phyloP scores from a whole-genome alignment of 2,329 filamentous ascomycete genomes.

The Penicillium glabrum region DNA sequence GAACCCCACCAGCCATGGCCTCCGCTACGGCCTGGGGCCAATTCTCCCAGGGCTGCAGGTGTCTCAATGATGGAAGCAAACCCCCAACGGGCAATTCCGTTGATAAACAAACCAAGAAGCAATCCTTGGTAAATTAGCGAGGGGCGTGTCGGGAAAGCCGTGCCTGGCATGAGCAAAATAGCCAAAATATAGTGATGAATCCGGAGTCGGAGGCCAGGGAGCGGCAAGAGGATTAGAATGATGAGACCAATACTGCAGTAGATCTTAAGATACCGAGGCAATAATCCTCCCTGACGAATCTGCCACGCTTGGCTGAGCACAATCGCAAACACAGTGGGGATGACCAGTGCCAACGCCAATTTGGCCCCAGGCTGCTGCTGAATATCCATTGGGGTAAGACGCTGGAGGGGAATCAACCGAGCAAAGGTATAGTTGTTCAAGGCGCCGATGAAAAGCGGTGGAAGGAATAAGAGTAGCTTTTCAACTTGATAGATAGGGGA shows the following conservation, averaged over 20 bases:
- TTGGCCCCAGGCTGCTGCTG: constrained; percentile 85
- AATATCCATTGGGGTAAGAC: constrained; percentile 88
- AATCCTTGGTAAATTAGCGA: constrained; percentile 86
- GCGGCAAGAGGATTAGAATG: constrained; percentile 68
- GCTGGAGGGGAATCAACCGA: constrained; percentile 81
- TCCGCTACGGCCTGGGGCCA: constrained; percentile 44
- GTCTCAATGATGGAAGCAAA: constrained; percentile 90
- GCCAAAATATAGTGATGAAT: constrained; percentile 96
- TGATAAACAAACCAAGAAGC: constrained; percentile 86
- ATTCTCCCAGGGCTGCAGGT: constrained; percentile 62
- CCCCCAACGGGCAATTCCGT: constrained; percentile 90
- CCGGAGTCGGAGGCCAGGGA: constrained; percentile 77
- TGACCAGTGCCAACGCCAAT: constrained; percentile 74
- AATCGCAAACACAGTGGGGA: constrained; percentile 68
- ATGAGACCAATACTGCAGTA: constrained; percentile 67
- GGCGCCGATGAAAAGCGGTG: constrained; percentile 84
- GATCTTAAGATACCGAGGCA: constrained; percentile 73
- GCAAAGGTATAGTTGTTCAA: constrained; percentile 95
- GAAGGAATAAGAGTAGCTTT: constrained; percentile 87
- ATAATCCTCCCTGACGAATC: constrained; percentile 79
- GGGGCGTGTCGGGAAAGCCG: constrained; percentile 81
- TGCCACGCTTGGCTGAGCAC: constrained; percentile 76
- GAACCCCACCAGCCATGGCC: constrained; percentile 44
- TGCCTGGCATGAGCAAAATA: constrained; percentile 82
- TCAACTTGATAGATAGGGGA: constrained; percentile 65